A percentile compares a stretch with the other conserved stretches of the same genome.
Conservation (phyloP, 371 early-diverging fungal genomes). For the Rhizopus sp. region DNA sequence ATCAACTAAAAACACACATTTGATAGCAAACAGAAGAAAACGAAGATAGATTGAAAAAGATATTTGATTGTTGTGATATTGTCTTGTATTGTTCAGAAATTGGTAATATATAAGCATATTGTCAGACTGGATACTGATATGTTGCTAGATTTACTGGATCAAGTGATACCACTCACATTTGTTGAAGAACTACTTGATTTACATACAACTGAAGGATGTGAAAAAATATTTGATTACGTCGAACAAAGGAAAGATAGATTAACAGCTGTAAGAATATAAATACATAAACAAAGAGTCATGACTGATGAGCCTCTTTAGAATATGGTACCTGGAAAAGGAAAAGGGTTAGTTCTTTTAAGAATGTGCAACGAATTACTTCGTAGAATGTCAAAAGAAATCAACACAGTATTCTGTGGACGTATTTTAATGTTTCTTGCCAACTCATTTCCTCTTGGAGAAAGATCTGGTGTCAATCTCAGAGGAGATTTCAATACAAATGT, state of each 20-base stretch:
- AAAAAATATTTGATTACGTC: constrained; percentile 65
- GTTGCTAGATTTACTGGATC: constrained; percentile 42
- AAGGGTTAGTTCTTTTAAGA: constrained; percentile 78
- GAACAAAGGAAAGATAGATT: constrained; percentile 57
- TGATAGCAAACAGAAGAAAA: constrained; percentile 13
- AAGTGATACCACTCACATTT: constrained; percentile 49
- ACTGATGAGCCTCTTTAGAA: constrained; percentile 36
- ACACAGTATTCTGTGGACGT: constrained; percentile 82
- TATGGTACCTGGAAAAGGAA: constrained; percentile 75
- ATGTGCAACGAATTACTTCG: constrained; percentile 84
- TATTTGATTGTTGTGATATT: constrained; percentile 42
- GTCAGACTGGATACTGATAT: background rate
- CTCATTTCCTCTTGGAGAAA: constrained; percentile 78
- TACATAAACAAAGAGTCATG: background rate
- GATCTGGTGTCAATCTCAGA: constrained; percentile 80
- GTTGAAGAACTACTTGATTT: constrained; percentile 72
- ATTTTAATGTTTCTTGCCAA: constrained; percentile 81
- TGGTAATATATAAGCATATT: constrained; percentile 21
- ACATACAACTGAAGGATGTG: constrained; percentile 63
- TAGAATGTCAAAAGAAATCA: constrained; percentile 75
- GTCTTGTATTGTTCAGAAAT: constrained; percentile 35
- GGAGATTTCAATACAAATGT: constrained; percentile 82
- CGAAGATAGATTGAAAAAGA: constrained; percentile 22
- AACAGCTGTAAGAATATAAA: constrained; percentile 49
- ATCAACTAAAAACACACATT: background rate